Evolutionary conservation across 495 filamentous ascomycete species (phyloP).

Genomic region (Penicillium canescens): DNA sequence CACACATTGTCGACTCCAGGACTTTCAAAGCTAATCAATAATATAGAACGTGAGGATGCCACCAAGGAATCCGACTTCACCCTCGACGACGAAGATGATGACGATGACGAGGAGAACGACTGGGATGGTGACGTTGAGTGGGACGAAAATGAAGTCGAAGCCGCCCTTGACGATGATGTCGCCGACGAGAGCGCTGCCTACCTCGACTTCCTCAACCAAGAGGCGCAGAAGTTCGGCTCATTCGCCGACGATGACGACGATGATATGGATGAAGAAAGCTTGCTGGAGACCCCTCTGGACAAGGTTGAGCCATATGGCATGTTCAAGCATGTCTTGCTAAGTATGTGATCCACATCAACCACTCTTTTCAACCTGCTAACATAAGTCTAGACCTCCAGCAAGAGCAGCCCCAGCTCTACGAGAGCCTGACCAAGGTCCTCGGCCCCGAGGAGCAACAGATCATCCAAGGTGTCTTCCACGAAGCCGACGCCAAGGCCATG

Average conservation of each 20-base stretch:
- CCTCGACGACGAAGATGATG: constrained; percentile 72
- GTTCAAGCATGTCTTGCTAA: constrained; percentile 77
- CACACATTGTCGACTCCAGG: neutral
- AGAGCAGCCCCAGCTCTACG: constrained; percentile 87
- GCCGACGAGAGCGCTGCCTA: constrained; percentile 92
- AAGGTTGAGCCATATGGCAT: constrained; percentile 90
- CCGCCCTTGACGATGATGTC: constrained; percentile 60
- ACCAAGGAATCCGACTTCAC: constrained; percentile 83
- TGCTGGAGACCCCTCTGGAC: constrained; percentile 92
- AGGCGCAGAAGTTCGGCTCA: constrained; percentile 81
- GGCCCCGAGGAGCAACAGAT: constrained; percentile 78
- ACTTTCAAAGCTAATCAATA: constrained; percentile 14
- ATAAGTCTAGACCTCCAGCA: constrained; percentile 72
- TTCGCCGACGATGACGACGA: constrained; percentile 78
- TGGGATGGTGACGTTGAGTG: constrained; percentile 69
- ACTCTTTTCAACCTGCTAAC: constrained; percentile 13
- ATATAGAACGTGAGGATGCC: constrained; percentile 81
- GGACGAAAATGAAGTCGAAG: constrained; percentile 64
- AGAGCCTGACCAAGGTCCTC: constrained; percentile 74
- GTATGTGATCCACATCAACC: constrained; percentile 57
- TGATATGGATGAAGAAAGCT: constrained; percentile 84
- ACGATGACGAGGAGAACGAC: constrained; percentile 69
- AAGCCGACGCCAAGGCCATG: constrained; percentile 67
- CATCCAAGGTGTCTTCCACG: constrained; percentile 75
- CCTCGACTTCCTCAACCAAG: constrained; percentile 91